phyloP scores from a whole-genome alignment of 768 basidiomycete genomes.

The Rhodotorula kratochvilovae region DNA sequence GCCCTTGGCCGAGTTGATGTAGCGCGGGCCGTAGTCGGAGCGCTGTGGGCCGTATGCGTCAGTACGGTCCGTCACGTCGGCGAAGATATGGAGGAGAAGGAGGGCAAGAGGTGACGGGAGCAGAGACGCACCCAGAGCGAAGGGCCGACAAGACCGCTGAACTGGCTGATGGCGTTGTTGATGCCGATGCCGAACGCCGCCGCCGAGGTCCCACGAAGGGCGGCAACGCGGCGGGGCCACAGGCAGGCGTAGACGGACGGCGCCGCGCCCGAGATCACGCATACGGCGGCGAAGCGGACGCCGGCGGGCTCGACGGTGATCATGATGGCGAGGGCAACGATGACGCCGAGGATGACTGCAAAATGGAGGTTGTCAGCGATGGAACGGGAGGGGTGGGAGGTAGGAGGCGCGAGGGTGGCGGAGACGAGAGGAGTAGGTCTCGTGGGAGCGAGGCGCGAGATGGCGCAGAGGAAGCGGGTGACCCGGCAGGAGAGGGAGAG shows the following conservation, averaged over 20 bases:
- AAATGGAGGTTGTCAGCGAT: not conserved
- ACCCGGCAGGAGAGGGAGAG: not conserved
- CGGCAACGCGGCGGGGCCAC: conserved; percentile 17
- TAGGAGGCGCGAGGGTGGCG: too few species aligned
- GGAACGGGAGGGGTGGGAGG: too few species aligned
- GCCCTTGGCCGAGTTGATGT: not conserved
- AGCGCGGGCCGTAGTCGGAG: conserved; percentile 3
- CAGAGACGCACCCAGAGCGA: not conserved
- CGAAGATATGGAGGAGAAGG: not conserved
- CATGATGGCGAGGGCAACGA: conserved; percentile 7
- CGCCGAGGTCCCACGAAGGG: conserved; percentile 12
- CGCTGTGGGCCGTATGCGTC: not conserved
- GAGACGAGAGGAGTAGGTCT: too few species aligned
- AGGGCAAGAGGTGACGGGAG: too few species aligned
- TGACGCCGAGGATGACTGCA: conserved; percentile 1
- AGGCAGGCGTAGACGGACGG: conserved; percentile 18
- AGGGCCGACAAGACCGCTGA: not conserved
- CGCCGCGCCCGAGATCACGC: conserved; percentile 4
- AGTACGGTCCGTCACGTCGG: conserved; percentile 5
- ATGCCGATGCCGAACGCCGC: conserved; percentile 8
- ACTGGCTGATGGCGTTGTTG: not conserved
- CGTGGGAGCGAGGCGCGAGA: too few species aligned
- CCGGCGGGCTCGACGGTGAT: conserved; percentile 1
- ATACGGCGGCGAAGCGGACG: conserved; percentile 7
- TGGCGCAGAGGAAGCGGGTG: too few species aligned